phyloP scores from a whole-genome alignment of 2,329 filamentous ascomycete genomes.

The Scleromitrula shiraiana region DNA sequence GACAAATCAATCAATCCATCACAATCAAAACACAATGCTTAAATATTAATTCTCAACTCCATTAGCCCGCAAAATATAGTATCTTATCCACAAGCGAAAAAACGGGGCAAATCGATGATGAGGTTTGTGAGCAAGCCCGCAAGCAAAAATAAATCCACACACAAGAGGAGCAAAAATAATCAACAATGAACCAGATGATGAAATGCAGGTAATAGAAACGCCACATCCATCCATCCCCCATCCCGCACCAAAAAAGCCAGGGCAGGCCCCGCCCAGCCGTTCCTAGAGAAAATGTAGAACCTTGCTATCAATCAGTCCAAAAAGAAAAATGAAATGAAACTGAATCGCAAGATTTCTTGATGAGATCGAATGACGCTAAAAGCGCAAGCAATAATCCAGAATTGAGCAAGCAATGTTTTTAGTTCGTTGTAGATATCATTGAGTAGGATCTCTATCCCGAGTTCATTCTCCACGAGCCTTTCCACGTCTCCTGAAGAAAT shows the following conservation, averaged over 20 bases:
- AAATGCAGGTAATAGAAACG: neutral
- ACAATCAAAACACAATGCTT: neutral
- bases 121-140: no score
- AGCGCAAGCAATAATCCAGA: neutral
- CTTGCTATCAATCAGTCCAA: neutral
- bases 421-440: constrained; percentile 4
- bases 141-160: neutral
- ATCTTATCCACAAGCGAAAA: neutral
- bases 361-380: neutral
- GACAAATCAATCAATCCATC: neutral
- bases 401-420: constrained; percentile 4
- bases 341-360: neutral
- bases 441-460: neutral
- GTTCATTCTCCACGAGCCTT: constrained; percentile 40
- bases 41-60: neutral
- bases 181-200: neutral
- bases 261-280: neutral
- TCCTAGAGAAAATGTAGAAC: neutral
- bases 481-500: constrained; percentile 90
- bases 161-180: neutral
- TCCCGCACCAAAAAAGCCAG: neutral
- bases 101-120: neutral
- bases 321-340: no score
- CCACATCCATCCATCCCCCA: neutral
- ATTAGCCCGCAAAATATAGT: neutral